Evolutionary conservation across 2,329 filamentous ascomycete species (phyloP).

Genomic region (Colletotrichum navitas): DNA sequence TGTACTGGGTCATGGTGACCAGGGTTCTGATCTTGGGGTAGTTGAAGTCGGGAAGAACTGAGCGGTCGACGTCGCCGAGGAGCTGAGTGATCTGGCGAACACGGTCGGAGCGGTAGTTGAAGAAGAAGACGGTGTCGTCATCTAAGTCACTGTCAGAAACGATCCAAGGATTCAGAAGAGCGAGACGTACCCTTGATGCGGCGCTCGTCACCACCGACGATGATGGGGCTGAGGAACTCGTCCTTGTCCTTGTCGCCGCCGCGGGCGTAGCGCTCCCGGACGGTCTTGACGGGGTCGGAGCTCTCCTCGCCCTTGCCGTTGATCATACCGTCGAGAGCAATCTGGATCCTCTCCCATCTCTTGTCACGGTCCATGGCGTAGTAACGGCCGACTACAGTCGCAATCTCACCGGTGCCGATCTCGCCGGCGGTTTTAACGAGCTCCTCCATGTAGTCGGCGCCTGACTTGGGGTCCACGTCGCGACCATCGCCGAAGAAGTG

Average conservation of each 20-base stretch:
- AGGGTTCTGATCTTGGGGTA: constrained; percentile 89
- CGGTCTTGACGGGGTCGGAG: constrained; percentile 85
- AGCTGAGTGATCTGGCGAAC: constrained; percentile 97
- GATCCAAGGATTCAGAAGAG: too few relatives aligned
- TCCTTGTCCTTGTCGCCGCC: constrained; percentile 80
- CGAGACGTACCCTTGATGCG: constrained; percentile 80
- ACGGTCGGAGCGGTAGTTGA: constrained; percentile 99
- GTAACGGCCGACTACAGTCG: constrained; percentile 94
- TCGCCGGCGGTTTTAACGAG: constrained; percentile 85
- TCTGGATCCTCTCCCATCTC: constrained; percentile 95
- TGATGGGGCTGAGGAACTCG: constrained; percentile 98
- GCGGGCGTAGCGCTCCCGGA: constrained; percentile 89
- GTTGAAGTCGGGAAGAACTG: constrained; percentile 88
- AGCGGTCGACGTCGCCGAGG: constrained; percentile 91
- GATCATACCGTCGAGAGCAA: constrained; percentile 89
- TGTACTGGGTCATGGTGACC: constrained; percentile 99
- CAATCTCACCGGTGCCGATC: constrained; percentile 87
- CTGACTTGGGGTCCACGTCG: constrained; percentile 97
- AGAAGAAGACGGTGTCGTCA: constrained; percentile 96
- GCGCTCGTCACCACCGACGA: constrained; percentile 86
- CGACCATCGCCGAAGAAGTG: constrained; percentile 99
- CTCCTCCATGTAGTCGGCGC: constrained; percentile 87
- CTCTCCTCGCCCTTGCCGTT: constrained; percentile 88
- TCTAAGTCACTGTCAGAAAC: constrained; percentile 63
- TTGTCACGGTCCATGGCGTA: constrained; percentile 99